Evolutionary conservation across 2,329 filamentous ascomycete species (phyloP).

Genomic region (Microcera coccophila): DNA sequence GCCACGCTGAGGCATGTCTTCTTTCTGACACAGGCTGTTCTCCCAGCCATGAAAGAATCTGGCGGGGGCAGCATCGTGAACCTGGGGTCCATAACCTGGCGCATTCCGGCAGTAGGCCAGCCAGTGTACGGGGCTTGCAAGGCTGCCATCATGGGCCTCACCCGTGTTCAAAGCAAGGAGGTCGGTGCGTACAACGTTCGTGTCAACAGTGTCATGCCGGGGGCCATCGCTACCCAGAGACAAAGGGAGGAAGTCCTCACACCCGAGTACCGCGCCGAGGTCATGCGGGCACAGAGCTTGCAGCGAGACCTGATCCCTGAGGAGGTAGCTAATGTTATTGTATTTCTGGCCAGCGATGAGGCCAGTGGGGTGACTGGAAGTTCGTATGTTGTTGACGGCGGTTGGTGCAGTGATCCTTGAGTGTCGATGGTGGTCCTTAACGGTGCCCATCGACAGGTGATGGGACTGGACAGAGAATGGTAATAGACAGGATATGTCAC

Average conservation of each 20-base stretch:
- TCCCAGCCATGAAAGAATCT: slow-evolving; percentile 52
- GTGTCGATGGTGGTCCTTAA: neutral
- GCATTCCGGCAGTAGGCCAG: slow-evolving; percentile 39
- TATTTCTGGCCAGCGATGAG: slow-evolving; percentile 46
- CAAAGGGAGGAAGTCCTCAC: slow-evolving; percentile 43
- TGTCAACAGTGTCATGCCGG: slow-evolving; percentile 49
- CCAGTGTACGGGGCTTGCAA: slow-evolving; percentile 51
- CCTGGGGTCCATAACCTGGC: slow-evolving; percentile 49
- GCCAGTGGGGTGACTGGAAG: slow-evolving; percentile 44
- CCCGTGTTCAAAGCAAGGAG: slow-evolving; percentile 52
- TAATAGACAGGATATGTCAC: too few species aligned
- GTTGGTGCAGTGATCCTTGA: slow-evolving; percentile 23
- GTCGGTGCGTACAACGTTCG: slow-evolving; percentile 45
- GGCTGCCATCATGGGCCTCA: slow-evolving; percentile 53
- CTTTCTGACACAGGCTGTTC: slow-evolving; percentile 67
- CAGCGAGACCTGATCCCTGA: slow-evolving; percentile 39
- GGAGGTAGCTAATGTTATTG: slow-evolving; percentile 44
- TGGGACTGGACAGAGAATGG: too few species aligned
- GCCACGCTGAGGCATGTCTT: slow-evolving; percentile 48
- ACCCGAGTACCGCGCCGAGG: slow-evolving; percentile 36
- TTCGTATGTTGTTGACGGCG: slow-evolving; percentile 35
- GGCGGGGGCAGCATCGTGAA: slow-evolving; percentile 51
- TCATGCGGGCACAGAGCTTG: slow-evolving; percentile 40
- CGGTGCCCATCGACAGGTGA: too few species aligned
- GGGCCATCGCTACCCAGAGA: slow-evolving; percentile 43